Percentiles rank a stretch among this genome's conserved stretches.
These are phyloP conservation scores for Ballota nigra DNA, from an alignment of 257 asterid genomes.

Conservation along the genomic window DNA sequence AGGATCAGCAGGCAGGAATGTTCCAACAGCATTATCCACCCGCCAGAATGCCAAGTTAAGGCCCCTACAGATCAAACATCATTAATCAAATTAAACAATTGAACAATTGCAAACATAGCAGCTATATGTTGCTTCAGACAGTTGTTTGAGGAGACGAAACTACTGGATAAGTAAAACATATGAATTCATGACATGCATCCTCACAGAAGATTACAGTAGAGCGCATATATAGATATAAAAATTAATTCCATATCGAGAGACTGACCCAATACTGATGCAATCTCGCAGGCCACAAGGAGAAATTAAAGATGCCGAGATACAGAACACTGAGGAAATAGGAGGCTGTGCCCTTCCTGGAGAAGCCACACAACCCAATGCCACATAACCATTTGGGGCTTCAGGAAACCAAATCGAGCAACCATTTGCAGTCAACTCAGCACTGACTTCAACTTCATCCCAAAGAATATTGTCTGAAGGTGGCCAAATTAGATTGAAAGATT, in stretches of 20 bases:
- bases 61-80: conserved; percentile 41
- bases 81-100: conserved; percentile 20
- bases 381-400: conserved; percentile 90
- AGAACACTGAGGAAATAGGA: conserved; percentile 69
- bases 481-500: conserved; percentile 77
- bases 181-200: background rate
- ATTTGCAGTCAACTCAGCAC: conserved; percentile 30
- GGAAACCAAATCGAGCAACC: conserved; percentile 93
- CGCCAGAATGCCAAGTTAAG: conserved; percentile 89
- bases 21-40: conserved; percentile 82
- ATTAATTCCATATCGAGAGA: conserved; percentile 48
- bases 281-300: conserved; percentile 92
- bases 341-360: conserved; percentile 77
- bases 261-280: conserved; percentile 52
- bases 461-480: conserved; percentile 35
- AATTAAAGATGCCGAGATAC: conserved; percentile 78
- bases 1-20: conserved; percentile 86
- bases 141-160: conserved; percentile 8
- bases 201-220: conserved; percentile 6
- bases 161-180: background rate
- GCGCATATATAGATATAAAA: conserved; percentile 1
- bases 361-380: conserved; percentile 93
- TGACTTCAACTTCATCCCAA: conserved; percentile 28
- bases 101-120: conserved; percentile 1
- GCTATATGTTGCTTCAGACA: conserved; percentile 14